Evolutionary conservation across 169 alveolate genomes (phyloP).

Genomic region (Plasmodium berghei): DNA sequence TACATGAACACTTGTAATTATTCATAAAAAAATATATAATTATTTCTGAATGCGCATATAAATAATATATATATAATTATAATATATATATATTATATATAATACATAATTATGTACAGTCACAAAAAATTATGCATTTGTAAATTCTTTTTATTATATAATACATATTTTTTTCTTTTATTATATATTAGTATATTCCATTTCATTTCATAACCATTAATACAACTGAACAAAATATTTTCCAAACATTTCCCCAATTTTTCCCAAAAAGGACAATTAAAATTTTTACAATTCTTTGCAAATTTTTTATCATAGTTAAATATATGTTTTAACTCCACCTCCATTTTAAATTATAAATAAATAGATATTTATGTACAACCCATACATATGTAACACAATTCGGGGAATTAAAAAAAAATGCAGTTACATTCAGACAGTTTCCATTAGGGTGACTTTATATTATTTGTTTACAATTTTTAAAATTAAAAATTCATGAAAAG

Average conservation of each 20-base stretch:
- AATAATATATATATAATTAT: not conserved
- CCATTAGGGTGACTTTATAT: no score
- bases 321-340: not conserved
- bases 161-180: not conserved
- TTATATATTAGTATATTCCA: conserved; percentile 3
- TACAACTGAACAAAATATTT: conserved; percentile 9
- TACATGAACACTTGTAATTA: not conserved
- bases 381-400: no score
- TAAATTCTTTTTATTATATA: not conserved
- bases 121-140: not conserved
- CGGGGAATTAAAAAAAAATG: no score
- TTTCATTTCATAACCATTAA: conserved; percentile 3
- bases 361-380: no score
- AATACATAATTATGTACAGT: not conserved
- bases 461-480: no score
- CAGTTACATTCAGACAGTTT: no score
- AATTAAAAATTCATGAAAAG: no score
- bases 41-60: not conserved
- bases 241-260: not conserved
- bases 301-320: not conserved
- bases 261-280: not conserved
- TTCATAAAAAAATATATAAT: not conserved
- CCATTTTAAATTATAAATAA: not conserved
- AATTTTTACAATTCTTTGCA: not conserved
- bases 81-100: not conserved